These are phyloP conservation scores for Trichoderma pleuroti DNA, from an alignment of 2,329 filamentous ascomycete species.

Conservation along the genomic window DNA sequence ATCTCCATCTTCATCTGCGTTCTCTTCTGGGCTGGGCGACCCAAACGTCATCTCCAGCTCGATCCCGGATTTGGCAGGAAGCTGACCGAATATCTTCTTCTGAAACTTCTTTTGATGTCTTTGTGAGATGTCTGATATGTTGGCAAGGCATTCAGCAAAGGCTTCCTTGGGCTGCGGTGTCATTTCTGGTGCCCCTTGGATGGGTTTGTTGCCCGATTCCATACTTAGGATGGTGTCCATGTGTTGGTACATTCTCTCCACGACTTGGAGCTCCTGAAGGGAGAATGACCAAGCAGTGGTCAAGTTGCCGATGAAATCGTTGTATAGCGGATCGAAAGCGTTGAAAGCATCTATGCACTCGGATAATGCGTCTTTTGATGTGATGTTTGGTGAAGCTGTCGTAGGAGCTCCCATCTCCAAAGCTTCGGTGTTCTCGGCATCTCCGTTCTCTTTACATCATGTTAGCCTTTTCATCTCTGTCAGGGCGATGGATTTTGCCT, in stretches of 20 bases:
- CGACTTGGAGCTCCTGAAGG: not conserved
- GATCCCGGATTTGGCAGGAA: not conserved
- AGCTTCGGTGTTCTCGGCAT: not conserved
- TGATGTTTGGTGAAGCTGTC: not conserved
- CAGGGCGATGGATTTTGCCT: not conserved
- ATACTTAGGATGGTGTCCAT: not conserved
- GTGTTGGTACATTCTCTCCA: slow-evolving; percentile 10
- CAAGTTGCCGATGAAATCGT: not conserved
- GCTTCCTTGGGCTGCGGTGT: not conserved
- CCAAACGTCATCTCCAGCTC: slow-evolving; percentile 11
- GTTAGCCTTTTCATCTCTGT: not conserved
- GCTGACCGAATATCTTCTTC: not conserved
- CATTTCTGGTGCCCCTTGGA: not conserved
- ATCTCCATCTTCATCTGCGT: not conserved
- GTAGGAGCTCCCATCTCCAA: not conserved
- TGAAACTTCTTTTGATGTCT: not conserved
- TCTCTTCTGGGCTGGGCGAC: not conserved
- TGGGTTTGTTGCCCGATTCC: not conserved
- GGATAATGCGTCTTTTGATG: not conserved
- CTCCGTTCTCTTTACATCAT: not conserved
- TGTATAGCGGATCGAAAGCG: slow-evolving; percentile 1
- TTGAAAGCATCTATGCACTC: slow-evolving; percentile 18
- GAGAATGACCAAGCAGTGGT: not conserved
- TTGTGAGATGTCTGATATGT: not conserved
- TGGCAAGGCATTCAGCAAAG: not conserved